These are phyloP conservation scores for Monosporozyma solicola DNA, from an alignment of 805 yeast species.

Conservation along the genomic window DNA sequence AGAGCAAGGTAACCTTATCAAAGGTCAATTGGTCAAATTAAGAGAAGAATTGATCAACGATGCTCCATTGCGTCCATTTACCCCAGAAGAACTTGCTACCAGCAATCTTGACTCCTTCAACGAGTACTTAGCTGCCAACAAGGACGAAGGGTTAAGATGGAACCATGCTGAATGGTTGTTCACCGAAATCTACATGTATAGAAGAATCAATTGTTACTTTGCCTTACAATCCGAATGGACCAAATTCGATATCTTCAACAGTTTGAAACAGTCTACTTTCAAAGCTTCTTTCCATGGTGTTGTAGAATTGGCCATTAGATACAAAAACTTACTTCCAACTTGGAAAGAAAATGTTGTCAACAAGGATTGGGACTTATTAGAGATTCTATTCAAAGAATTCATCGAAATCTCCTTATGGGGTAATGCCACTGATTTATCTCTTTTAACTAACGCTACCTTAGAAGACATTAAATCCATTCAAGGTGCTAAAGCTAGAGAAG, in stretches of 20 bases:
- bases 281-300: conserved; percentile 68
- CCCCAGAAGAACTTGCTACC: conserved; percentile 29
- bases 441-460: conserved; percentile 77
- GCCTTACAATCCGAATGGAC: conserved; percentile 31
- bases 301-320: conserved; percentile 66
- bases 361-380: conserved; percentile 36
- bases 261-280: conserved; percentile 67
- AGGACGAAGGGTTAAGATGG: conserved; percentile 45
- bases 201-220: conserved; percentile 45
- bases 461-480: conserved; percentile 89
- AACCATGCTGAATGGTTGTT: conserved; percentile 82
- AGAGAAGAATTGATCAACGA: conserved; percentile 38
- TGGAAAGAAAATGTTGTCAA: conserved; percentile 7
- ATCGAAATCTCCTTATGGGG: conserved; percentile 94
- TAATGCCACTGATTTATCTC: conserved; percentile 89
- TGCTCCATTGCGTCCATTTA: conserved; percentile 36
- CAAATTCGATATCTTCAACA: conserved; percentile 63
- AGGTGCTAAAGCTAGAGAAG: conserved; percentile 78
- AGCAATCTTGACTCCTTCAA: conserved; percentile 53
- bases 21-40: conserved; percentile 34
- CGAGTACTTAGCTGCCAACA: conserved; percentile 31
- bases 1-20: conserved; percentile 41
- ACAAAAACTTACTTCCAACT: conserved; percentile 34
- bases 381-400: conserved; percentile 68
- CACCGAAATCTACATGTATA: conserved; percentile 77